Percentiles rank a stretch among this genome's conserved stretches.
Evolutionary conservation across 192 early-diverging fungal species (phyloP).

Genomic region (Gorgonomyces haynaldii): DNA sequence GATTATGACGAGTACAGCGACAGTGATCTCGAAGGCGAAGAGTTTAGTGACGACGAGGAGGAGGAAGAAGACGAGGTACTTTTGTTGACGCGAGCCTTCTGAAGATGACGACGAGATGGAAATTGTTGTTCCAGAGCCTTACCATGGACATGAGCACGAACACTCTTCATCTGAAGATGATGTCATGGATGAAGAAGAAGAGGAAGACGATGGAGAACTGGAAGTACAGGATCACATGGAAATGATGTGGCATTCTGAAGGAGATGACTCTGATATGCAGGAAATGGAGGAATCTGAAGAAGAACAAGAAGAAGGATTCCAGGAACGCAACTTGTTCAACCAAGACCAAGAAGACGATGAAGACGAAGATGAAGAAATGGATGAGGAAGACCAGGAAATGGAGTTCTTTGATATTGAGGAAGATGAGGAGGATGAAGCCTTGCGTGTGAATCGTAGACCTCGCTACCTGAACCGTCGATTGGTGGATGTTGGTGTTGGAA

Average conservation of each 20-base stretch:
- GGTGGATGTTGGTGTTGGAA: no score
- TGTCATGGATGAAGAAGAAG: conserved; percentile 40
- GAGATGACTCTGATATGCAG: conserved; percentile 25
- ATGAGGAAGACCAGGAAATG: conserved; percentile 27
- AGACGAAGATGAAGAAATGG: conserved; percentile 42
- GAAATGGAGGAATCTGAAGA: conserved; percentile 26
- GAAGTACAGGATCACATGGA: conserved; percentile 28
- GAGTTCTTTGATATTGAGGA: conserved; percentile 41
- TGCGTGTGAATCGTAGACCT: no score
- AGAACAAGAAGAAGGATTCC: not conserved
- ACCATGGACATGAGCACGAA: conserved; percentile 28
- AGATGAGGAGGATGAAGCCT: conserved; percentile 30
- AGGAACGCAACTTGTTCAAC: not conserved
- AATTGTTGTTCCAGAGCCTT: conserved; percentile 39
- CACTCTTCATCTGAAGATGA: conserved; percentile 34
- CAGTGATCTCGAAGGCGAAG: conserved; percentile 48
- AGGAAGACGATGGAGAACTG: conserved; percentile 46
- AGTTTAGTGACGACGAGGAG: conserved; percentile 55
- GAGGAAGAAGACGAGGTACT: conserved; percentile 34
- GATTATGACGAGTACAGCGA: conserved; percentile 46
- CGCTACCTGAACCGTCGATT: no score
- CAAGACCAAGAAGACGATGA: conserved; percentile 33
- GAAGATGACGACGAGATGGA: conserved; percentile 50
- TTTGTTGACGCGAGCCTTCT: conserved; percentile 19
- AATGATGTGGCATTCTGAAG: conserved; percentile 29